Percentiles rank a stretch among this genome's conserved stretches.
phyloP scores from a whole-genome alignment of 345 rosid genomes.

The Physaria fendleri region DNA sequence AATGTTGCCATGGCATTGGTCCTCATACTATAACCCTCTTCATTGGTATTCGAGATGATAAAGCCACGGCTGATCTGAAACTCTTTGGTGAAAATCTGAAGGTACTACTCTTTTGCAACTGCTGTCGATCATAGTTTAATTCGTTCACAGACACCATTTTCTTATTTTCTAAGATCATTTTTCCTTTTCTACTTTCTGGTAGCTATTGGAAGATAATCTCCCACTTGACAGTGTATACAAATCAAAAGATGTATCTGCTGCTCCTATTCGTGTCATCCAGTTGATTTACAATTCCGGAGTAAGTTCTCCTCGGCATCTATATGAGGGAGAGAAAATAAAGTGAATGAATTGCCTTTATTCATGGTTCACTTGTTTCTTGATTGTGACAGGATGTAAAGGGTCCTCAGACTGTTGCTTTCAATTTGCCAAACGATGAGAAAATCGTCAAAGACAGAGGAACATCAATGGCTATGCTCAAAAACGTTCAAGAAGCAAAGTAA shows the following conservation, averaged over 20 bases:
- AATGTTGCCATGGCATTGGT: constrained; percentile 95
- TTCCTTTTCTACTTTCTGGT: constrained; percentile 11
- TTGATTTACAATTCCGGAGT: constrained; percentile 85
- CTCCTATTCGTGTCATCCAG: constrained; percentile 88
- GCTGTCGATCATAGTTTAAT: not conserved
- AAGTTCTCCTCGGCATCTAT: constrained; percentile 31
- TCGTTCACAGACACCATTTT: not conserved
- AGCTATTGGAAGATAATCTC: constrained; percentile 85
- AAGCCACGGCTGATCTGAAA: constrained; percentile 74
- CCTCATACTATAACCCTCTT: constrained; percentile 85
- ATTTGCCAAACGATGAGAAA: constrained; percentile 90
- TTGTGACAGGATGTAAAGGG: constrained; percentile 80
- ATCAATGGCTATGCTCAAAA: constrained; percentile 94
- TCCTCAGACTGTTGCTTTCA: constrained; percentile 95
- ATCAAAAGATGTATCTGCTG: constrained; percentile 63
- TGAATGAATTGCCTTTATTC: not conserved
- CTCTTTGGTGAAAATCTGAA: constrained; percentile 79
- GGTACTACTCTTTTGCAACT: constrained; percentile 37
- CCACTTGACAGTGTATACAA: constrained; percentile 77
- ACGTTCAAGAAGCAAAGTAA: constrained; percentile 85
- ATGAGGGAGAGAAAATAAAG: not conserved
- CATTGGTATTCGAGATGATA: constrained; percentile 80
- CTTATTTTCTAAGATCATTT: not conserved
- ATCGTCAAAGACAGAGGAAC: constrained; percentile 89
- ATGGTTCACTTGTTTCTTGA: constrained; percentile 17